Base-by-base conservation (phyloP, 73 alveolate genomes). In the Blepharisma stoltei region DNA sequence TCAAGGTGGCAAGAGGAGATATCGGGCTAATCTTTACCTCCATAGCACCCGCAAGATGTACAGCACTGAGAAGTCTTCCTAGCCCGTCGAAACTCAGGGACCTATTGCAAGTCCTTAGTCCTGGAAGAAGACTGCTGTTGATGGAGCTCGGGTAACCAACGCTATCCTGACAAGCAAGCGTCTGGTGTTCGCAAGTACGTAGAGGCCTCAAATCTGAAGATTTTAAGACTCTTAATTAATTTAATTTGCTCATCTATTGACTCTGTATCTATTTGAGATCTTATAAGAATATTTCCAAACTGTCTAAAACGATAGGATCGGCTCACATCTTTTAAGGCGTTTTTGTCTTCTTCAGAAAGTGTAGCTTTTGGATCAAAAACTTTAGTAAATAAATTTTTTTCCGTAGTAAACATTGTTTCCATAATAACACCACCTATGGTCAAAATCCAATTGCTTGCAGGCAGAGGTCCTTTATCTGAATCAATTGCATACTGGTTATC, bases 211-310 rank as follows among this genome's bases (percentile, higher is more conserved):
- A n/a, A n/a, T n/a, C n/a, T n/a, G n/a, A n/a, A n/a, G n/a, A n/a
- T n/a, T n/a, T n/a, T n/a, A n/a, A n/a, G n/a, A n/a, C n/a, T n/a
- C n/a, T n/a, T n/a, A n/a, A n/a, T n/a, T n/a, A n/a, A n/a, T n/a
- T n/a, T n/a, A n/a, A n/a, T n/a, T n/a, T n/a, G n/a, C 49, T 79
- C 70, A 44, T 83, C 89, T 3, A 18, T 69, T 38, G 90, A 92
- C 54, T 82, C 48, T 52, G 94, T 79, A 82, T 93, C 98, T 48
- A 93, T 93, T 71, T 93, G 86, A 21, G 98, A 93, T 66, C 98
- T 70, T n/a, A 93, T 52, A 70, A 93, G 68, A 52, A 93, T 46
- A 20, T 86, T 87, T 43, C 85, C 83, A 20, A 73, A 38, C 6
- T 6, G 14, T 67, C 67, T n/a, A 67, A 5, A 68, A 18, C 79